Percentiles rank a stretch among this genome's conserved stretches.
These are phyloP conservation scores for Gastrolobium villosum DNA, from an alignment of 306 rosid genomes.

Conservation along the genomic window DNA sequence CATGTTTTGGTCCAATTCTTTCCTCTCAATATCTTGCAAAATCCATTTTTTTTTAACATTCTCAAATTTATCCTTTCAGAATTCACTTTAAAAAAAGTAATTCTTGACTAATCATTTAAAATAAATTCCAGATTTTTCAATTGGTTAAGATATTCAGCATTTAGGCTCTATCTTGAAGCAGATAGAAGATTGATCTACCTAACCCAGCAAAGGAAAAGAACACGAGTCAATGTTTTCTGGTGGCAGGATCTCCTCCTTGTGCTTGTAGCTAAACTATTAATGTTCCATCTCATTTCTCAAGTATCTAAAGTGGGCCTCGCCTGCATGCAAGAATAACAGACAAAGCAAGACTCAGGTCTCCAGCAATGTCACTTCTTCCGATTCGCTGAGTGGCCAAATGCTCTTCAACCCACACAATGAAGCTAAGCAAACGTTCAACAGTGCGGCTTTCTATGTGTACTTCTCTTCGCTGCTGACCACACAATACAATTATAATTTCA, in stretches of 20 bases:
- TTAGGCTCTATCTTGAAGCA: neutral
- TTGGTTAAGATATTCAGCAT: neutral
- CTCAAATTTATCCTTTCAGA: neutral
- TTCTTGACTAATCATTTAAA: neutral
- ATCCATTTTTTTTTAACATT: neutral
- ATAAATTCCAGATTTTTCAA: neutral
- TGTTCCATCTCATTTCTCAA: constrained; percentile 7
- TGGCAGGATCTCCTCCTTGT: neutral
- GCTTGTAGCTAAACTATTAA: neutral
- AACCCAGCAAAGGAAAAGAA: constrained; percentile 3
- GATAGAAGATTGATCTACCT: neutral
- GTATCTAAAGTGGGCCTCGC: constrained; percentile 26
- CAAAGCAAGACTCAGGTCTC: no score
- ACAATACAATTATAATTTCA: no score
- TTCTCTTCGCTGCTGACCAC: no score
- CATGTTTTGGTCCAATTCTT: neutral
- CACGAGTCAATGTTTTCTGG: constrained; percentile 42
- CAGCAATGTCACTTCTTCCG: no score
- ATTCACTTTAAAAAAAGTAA: neutral
- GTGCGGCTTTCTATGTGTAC: no score
- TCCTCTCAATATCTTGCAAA: neutral
- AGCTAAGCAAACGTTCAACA: no score
- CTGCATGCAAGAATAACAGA: constrained; percentile 26
- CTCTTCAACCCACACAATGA: no score
- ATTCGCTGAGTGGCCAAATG: no score